phyloP scores from a whole-genome alignment of 2,329 filamentous ascomycete genomes.

The Colletotrichum lupini region DNA sequence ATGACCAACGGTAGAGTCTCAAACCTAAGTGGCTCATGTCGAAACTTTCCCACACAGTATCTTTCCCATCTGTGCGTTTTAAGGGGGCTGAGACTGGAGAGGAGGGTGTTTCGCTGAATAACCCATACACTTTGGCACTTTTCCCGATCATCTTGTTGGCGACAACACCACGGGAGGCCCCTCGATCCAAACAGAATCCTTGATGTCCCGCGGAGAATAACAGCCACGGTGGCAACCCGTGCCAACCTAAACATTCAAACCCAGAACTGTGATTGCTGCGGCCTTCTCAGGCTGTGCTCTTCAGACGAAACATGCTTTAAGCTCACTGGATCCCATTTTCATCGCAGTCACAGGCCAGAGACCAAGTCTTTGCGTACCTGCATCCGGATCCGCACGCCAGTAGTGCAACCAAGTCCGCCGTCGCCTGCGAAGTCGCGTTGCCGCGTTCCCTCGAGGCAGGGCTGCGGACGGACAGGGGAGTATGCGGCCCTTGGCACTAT shows the following conservation, averaged over 20 bases:
- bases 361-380: background rate
- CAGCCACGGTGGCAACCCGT: background rate
- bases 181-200: background rate
- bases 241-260: background rate
- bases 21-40: slow-evolving; percentile 28
- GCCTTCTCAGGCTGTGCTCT: slow-evolving; percentile 8
- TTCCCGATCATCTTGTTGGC: background rate
- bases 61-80: background rate
- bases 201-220: background rate
- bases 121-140: background rate
- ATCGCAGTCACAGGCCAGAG: background rate
- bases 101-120: background rate
- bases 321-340: background rate
- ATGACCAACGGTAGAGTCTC: slow-evolving; percentile 22
- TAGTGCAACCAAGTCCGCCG: background rate
- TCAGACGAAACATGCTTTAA: slow-evolving; percentile 25
- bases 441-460: background rate
- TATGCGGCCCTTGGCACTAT: background rate
- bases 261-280: background rate
- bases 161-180: background rate
- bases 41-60: background rate
- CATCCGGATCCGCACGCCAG: background rate
- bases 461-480: background rate
- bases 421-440: background rate
- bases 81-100: background rate